These are phyloP conservation scores for Metschnikowia reukaufii DNA, from an alignment of 805 yeast genomes.

Conservation along the genomic window DNA sequence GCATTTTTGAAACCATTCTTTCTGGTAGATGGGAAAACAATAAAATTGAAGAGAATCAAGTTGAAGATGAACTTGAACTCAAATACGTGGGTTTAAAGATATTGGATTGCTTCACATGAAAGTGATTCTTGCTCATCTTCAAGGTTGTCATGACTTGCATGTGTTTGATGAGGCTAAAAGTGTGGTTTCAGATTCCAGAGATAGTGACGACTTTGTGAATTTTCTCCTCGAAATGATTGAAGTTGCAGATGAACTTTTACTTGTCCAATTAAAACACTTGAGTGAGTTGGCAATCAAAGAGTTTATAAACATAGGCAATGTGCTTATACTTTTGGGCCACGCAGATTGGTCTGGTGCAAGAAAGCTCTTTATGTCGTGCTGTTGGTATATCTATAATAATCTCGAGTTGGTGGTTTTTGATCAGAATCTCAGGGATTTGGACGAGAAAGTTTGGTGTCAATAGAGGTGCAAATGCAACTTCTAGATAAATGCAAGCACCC, in stretches of 20 bases:
- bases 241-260: conserved; percentile 60
- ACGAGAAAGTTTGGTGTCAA: conserved; percentile 25
- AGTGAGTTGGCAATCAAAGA: conserved; percentile 62
- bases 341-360: conserved; percentile 52
- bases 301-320: conserved; percentile 59
- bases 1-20: conserved; percentile 59
- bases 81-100: conserved; percentile 43
- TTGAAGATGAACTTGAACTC: conserved; percentile 11
- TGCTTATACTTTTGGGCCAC: conserved; percentile 52
- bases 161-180: conserved; percentile 32
- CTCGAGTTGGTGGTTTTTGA: conserved; percentile 61
- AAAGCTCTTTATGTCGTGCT: conserved; percentile 58
- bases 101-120: conserved; percentile 44
- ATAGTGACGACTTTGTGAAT: conserved; percentile 48
- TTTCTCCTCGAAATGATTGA: conserved; percentile 58
- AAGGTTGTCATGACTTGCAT: conserved; percentile 49
- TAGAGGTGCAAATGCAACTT: conserved; percentile 30
- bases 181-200: conserved; percentile 5
- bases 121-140: conserved; percentile 52
- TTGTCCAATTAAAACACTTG: conserved; percentile 56
- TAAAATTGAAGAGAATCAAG: neutral
- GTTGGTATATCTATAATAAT: conserved; percentile 68
- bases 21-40: conserved; percentile 51
- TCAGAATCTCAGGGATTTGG: conserved; percentile 27
- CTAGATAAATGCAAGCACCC: conserved; percentile 30